Base-by-base conservation (phyloP, 192 early-diverging fungal genomes). In the Phlyctochytrium arcticum region DNA sequence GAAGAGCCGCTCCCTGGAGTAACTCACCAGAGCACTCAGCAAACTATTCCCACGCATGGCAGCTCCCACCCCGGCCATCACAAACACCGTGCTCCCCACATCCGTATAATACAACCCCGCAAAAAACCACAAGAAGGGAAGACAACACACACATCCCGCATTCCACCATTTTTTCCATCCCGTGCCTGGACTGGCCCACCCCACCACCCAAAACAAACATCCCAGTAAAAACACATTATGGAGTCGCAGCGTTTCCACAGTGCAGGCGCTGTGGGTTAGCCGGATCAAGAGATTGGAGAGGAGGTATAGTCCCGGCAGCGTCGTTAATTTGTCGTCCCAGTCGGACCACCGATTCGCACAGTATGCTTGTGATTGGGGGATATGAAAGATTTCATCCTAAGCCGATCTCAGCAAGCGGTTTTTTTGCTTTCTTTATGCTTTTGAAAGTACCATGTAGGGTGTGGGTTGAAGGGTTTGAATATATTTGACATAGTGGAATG, bases 281-380 rank as follows among this genome's bases (percentile, higher is more conserved):
- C 15, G 42, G 15, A 27, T 8, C 27, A 32, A 6, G 53, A 21
- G 19, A 26, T n/a, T 67, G 35, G 17, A 69, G 48, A 21, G 37
- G 12, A 84, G 63, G 69, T 89, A 98, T 80, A 96, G 81, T 10
- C 94, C 96, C 21, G 96, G 94, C 36, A 94, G 96, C n/a, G 96
- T 98, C 0, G 96, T 98, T 26, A 98, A 70, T 68, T 94, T 98
- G n/a, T 88, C 87, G 67, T 98, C 89, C 89, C 91, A 98, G 26
- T 65, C 72, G 37, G 36, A 54, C 65, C 80, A 98, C 42, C 83
- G 70, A 19, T 87, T 88, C 3, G 51, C 21, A 62, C 92, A 93
- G 78, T 95, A 98, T 21, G 64, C 76, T 66, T 93, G 90, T 17
- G 92, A 92, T 72, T 98, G 96, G 19, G 87, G 86, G 19, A 96